Evolutionary conservation across 192 early-diverging fungal species (phyloP).

Genomic region (Backusella morwellensis): DNA sequence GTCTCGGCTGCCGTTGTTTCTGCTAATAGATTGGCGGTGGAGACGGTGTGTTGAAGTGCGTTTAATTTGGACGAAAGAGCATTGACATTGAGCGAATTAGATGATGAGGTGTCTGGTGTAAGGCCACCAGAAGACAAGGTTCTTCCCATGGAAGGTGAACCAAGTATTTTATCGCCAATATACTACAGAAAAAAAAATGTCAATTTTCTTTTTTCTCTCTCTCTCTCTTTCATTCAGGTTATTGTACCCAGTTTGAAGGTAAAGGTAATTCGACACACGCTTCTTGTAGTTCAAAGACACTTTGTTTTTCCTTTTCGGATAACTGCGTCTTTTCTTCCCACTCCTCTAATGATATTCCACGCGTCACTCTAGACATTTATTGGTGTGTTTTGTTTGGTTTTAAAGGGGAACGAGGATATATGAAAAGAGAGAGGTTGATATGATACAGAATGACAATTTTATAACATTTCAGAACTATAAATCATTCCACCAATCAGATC

Average conservation of each 20-base stretch:
- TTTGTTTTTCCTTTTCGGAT: conserved; percentile 46
- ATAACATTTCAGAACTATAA: not conserved
- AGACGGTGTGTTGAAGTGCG: conserved; percentile 26
- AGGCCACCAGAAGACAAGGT: not conserved
- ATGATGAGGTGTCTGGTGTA: conserved; percentile 20
- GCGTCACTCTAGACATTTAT: conserved; percentile 15
- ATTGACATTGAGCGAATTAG: conserved; percentile 18
- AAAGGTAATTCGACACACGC: conserved; percentile 58
- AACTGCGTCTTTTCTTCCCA: conserved; percentile 58
- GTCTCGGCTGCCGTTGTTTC: conserved; percentile 26
- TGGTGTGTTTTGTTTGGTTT: not conserved
- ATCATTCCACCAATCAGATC: not conserved
- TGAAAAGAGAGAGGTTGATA: not conserved
- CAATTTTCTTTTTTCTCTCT: not conserved
- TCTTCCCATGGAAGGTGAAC: conserved; percentile 17
- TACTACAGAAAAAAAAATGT: not conserved
- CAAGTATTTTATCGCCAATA: conserved; percentile 12
- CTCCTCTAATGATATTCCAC: conserved; percentile 42
- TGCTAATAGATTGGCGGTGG: conserved; percentile 32
- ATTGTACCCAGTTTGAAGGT: conserved; percentile 38
- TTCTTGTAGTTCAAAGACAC: conserved; percentile 56
- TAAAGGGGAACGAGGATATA: not conserved
- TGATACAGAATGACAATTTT: not conserved
- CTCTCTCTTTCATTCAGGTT: not conserved
- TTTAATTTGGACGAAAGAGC: conserved; percentile 6